Conservation (phyloP, 176 grass and related monocot species). For the Themeda triandra region DNA sequence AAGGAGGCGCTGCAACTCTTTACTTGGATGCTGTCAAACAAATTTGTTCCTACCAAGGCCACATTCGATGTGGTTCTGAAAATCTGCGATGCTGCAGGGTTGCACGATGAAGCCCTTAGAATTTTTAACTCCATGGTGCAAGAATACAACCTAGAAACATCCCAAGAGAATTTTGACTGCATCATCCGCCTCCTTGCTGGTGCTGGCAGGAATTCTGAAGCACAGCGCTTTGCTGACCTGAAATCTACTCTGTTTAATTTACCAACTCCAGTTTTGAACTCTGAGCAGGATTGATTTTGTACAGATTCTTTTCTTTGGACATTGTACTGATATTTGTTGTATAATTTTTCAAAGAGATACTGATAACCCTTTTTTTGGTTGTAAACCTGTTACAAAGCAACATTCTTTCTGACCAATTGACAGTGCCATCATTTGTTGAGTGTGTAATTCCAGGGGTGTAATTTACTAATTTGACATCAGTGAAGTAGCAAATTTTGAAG, state of each 20-base stretch:
- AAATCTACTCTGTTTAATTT: constrained; percentile 52
- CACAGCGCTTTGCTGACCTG: constrained; percentile 61
- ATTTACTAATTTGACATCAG: neutral
- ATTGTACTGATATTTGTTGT: neutral
- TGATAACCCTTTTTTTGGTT: neutral
- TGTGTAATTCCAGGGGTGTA: neutral
- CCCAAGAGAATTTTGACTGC: constrained; percentile 76
- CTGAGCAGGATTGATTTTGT: constrained; percentile 26
- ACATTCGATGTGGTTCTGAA: constrained; percentile 63
- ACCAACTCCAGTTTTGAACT: constrained; percentile 19
- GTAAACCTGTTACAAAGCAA: neutral
- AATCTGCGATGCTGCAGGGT: constrained; percentile 51
- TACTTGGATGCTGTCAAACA: constrained; percentile 25
- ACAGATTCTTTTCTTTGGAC: constrained; percentile 16
- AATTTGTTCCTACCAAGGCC: constrained; percentile 65
- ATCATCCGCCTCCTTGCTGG: constrained; percentile 58
- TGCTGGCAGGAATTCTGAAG: constrained; percentile 59
- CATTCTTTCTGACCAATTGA: neutral
- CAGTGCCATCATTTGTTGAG: neutral
- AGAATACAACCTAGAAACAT: constrained; percentile 65
- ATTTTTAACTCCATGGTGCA: constrained; percentile 71
- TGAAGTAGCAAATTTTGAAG: constrained; percentile 2
- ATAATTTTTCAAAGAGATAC: neutral
- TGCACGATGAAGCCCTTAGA: constrained; percentile 47
- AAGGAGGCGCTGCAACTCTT: neutral